A percentile compares a stretch with the other conserved stretches of the same genome.
These are phyloP conservation scores for Scalesia atractyloides DNA, from an alignment of 129 eudicot genomes.

Conservation along the genomic window DNA sequence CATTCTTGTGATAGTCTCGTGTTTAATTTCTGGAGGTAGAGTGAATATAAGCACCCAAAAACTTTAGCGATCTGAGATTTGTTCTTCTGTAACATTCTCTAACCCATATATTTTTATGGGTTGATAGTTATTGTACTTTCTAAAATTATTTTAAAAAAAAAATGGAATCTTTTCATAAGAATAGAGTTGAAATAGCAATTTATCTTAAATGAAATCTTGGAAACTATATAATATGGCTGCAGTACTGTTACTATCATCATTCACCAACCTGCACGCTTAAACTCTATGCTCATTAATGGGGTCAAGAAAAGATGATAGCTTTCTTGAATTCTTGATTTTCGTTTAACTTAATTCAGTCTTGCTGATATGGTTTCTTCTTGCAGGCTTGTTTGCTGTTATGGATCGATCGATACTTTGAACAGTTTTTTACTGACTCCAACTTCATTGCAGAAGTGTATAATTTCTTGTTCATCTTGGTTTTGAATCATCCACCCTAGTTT, in stretches of 20 bases:
- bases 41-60: slow-evolving; percentile 4
- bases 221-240: neutral
- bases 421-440: slow-evolving; percentile 68
- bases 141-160: neutral
- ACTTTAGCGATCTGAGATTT: neutral
- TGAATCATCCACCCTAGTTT: slow-evolving; percentile 78
- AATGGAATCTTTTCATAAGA: neutral
- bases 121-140: too few relatives aligned
- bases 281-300: neutral
- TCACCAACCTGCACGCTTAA: neutral
- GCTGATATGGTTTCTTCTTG: slow-evolving; percentile 62
- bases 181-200: slow-evolving; percentile 9
- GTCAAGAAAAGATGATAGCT: neutral
- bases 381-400: slow-evolving; percentile 81
- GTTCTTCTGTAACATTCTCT: too few relatives aligned
- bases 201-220: slow-evolving; percentile 5
- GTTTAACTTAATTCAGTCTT: slow-evolving; percentile 17
- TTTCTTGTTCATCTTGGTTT: slow-evolving; percentile 75
- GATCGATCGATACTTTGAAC: slow-evolving; percentile 91
- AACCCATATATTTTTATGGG: too few relatives aligned
- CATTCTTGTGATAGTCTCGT: too few relatives aligned
- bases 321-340: neutral
- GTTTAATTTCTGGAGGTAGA: neutral
- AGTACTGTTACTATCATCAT: neutral
- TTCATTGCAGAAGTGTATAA: slow-evolving; percentile 55